phyloP scores from a whole-genome alignment of 1,284 basidiomycete genomes.

The Athelia sp. region DNA sequence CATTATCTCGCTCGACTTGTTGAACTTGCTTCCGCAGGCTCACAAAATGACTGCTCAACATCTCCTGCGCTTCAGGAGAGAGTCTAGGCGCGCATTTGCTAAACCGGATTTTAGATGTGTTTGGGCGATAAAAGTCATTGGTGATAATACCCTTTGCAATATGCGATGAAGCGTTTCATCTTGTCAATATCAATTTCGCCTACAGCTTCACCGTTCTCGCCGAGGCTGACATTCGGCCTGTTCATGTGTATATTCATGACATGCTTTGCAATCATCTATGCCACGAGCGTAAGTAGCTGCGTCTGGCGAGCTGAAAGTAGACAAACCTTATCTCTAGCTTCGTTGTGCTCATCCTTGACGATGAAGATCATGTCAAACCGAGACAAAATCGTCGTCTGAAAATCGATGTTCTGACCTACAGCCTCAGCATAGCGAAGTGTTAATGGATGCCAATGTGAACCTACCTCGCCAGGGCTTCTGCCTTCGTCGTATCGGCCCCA shows the following conservation, averaged over 20 bases:
- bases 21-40: constrained; percentile 92
- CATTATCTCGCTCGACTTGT: constrained; percentile 94
- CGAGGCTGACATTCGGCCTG: constrained; percentile 59
- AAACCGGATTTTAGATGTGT: background rate
- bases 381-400: constrained; percentile 97
- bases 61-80: constrained; percentile 91
- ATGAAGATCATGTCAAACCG: constrained; percentile 99
- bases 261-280: constrained; percentile 90
- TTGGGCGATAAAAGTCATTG: background rate
- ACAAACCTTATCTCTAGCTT: constrained; percentile 81
- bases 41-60: constrained; percentile 97
- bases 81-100: constrained; percentile 96
- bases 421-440: background rate
- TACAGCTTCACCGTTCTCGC: constrained; percentile 58
- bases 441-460: no score
- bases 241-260: constrained; percentile 99
- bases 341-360: constrained; percentile 97
- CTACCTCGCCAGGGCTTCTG: constrained; percentile 92
- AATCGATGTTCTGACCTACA: constrained; percentile 84
- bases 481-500: constrained; percentile 99
- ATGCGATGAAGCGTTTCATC: constrained; percentile 98
- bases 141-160: constrained; percentile 77
- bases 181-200: constrained; percentile 98
- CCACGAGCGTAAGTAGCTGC: constrained; percentile 1
- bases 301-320: constrained; percentile 2